Evolutionary conservation across 768 basidiomycete species (phyloP), one percentile per base, ranked within the genome.

Genomic region (Arthromyces matolae): DNA sequence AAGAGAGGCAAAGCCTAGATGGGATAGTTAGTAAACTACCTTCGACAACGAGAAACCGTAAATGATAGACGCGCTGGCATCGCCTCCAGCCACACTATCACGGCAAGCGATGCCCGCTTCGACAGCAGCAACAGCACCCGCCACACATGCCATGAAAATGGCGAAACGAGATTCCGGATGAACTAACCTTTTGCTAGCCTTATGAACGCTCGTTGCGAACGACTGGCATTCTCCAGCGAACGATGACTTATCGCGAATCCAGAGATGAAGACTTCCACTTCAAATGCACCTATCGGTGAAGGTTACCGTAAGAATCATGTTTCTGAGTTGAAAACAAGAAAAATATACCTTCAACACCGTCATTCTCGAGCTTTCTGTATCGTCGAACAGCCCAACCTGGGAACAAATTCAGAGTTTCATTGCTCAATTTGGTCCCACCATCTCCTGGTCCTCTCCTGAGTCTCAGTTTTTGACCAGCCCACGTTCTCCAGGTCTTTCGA

Each of bases 381-480:
- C 77, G 66, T 42, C 79, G 71, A 5, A 77, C 75, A 2, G 89
- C 90, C 87, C 89, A 93, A 2, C 90, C 88, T 4, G 90, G 90
- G 65, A 92, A 91, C 19, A 90, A 59, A 14, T 73, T 70, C 3
- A 86, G 58, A 32, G 71, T 70, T 54, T 86, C 83, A 32, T 50
- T 51, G 23, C 41, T 43, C 6, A 27, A 29, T 20, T 47, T 54
- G 4, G 45, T 20, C 12, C 16, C 37, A 31, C 38, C 55, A 23
- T 59, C 53, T 27, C 40, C 43, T 10, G 41, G 36, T 12, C 52
- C 45, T 42, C 62, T 54, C 42, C 60, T 60, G 10, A 64, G 64
- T 40, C 60, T 68, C 0, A 81, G 70, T 60, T 76, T 84, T 65
- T 81, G 72, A 3, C 78, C 75, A 4, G 83, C 81, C 83, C 85